A percentile compares a stretch with the other conserved stretches of the same genome.
Conservation (phyloP, 2,329 filamentous ascomycete genomes). For the Neofusicoccum kwambonambiense region DNA sequence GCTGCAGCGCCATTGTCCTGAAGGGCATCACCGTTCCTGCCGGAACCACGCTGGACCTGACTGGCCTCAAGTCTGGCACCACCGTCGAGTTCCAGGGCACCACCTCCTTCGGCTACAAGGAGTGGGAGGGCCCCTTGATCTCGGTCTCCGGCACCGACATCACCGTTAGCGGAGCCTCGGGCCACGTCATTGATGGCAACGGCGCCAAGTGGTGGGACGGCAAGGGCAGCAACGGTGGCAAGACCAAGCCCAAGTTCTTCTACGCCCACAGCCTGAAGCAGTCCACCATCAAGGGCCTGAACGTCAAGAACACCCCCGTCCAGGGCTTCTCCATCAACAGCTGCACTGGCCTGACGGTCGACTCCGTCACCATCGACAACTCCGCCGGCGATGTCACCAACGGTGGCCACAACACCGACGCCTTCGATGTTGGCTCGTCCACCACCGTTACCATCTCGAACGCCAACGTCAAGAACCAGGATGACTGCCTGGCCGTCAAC, state of each 20-base stretch:
- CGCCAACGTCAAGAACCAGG: slow-evolving; percentile 52
- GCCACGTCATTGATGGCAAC: slow-evolving; percentile 40
- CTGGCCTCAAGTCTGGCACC: slow-evolving; percentile 44
- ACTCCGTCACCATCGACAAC: slow-evolving; percentile 53
- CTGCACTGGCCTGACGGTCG: slow-evolving; percentile 41
- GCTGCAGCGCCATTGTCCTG: slow-evolving; percentile 18
- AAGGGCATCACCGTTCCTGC: slow-evolving; percentile 17
- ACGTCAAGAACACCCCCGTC: slow-evolving; percentile 56
- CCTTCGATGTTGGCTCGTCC: slow-evolving; percentile 51
- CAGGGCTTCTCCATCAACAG: slow-evolving; percentile 47
- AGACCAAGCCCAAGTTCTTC: slow-evolving; percentile 27
- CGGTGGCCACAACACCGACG: slow-evolving; percentile 47
- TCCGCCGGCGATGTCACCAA: slow-evolving; percentile 41
- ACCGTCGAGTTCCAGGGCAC: slow-evolving; percentile 25
- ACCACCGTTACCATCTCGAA: slow-evolving; percentile 46
- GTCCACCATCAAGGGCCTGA: slow-evolving; percentile 42
- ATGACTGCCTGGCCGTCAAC: slow-evolving; percentile 57
- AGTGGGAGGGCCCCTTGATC: slow-evolving; percentile 40
- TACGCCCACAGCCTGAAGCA: slow-evolving; percentile 24
- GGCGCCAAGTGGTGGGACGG: slow-evolving; percentile 47
- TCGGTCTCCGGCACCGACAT: slow-evolving; percentile 41
- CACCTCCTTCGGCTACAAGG: slow-evolving; percentile 39
- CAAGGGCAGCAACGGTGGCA: slow-evolving; percentile 47
- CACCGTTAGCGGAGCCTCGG: slow-evolving; percentile 38
- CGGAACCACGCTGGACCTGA: slow-evolving; percentile 55